These are phyloP conservation scores for Hyaloscypha variabilis DNA, from an alignment of 495 filamentous ascomycete species.

Conservation along the genomic window DNA sequence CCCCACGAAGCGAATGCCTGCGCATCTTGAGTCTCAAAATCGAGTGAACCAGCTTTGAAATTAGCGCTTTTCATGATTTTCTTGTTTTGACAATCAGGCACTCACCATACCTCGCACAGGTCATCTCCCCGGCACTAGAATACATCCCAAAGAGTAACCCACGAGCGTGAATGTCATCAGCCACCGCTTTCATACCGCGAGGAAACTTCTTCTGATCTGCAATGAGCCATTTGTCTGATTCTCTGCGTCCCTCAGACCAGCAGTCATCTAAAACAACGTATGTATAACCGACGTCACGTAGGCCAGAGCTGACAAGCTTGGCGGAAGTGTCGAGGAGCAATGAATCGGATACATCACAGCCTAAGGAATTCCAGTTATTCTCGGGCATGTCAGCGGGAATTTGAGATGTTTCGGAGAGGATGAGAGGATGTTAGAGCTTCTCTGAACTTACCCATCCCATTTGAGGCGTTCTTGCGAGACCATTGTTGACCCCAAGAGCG, in stretches of 20 bases:
- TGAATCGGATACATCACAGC: constrained; percentile 50
- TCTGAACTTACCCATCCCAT: constrained; percentile 24
- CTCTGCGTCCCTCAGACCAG: constrained; percentile 45
- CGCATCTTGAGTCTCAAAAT: constrained; percentile 48
- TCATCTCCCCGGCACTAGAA: constrained; percentile 35
- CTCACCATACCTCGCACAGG: constrained; percentile 37
- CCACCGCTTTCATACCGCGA: constrained; percentile 32
- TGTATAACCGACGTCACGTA: constrained; percentile 56
- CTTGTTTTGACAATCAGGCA: background rate
- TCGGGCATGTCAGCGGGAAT: constrained; percentile 1
- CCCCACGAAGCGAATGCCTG: constrained; percentile 46
- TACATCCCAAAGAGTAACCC: constrained; percentile 41
- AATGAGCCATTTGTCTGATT: constrained; percentile 22
- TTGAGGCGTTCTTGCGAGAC: constrained; percentile 26
- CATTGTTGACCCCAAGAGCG: constrained; percentile 22
- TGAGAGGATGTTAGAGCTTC: constrained; percentile 6
- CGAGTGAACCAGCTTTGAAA: constrained; percentile 34
- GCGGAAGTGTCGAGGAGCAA: constrained; percentile 48
- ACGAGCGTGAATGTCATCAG: constrained; percentile 33
- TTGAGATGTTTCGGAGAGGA: background rate
- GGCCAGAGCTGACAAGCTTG: constrained; percentile 47
- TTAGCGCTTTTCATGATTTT: constrained; percentile 3
- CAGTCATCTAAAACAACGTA: constrained; percentile 61
- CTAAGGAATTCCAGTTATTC: constrained; percentile 29
- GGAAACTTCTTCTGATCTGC: constrained; percentile 32